Evolutionary conservation across 169 alveolate species (phyloP).

Genomic region (Theileria sp.): DNA sequence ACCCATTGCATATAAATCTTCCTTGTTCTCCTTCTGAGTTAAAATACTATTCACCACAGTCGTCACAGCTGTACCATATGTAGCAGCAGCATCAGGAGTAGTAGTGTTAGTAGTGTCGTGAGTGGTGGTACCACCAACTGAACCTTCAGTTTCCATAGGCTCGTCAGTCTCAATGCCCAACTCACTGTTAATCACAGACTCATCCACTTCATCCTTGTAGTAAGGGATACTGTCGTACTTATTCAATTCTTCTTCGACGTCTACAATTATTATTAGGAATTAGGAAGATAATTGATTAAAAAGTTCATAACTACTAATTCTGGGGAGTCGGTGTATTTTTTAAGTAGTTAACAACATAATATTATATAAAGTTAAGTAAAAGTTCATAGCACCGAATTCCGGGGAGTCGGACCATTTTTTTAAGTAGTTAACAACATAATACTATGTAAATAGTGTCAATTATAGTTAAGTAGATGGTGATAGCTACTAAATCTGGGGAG

Average conservation of each 20-base stretch:
- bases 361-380: too few relatives aligned
- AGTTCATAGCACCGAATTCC: too few relatives aligned
- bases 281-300: too few relatives aligned
- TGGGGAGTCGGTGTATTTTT: too few relatives aligned
- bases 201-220: background rate
- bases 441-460: too few relatives aligned
- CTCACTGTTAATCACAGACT: background rate
- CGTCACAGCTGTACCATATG: background rate
- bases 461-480: too few relatives aligned
- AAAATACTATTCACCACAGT: background rate
- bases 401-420: too few relatives aligned
- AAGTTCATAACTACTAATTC: too few relatives aligned
- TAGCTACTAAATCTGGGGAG: too few relatives aligned
- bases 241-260: background rate
- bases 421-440: too few relatives aligned
- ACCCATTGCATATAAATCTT: conserved; percentile 66
- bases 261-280: too few relatives aligned
- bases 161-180: background rate
- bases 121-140: background rate
- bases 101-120: background rate
- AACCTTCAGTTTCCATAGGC: background rate
- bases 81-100: background rate
- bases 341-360: too few relatives aligned
- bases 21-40: background rate
- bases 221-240: background rate